A percentile compares a stretch with the other conserved stretches of the same genome.
Evolutionary conservation across 148 eudicot genomes (phyloP).

Genomic region (Pouteria glomerata): DNA sequence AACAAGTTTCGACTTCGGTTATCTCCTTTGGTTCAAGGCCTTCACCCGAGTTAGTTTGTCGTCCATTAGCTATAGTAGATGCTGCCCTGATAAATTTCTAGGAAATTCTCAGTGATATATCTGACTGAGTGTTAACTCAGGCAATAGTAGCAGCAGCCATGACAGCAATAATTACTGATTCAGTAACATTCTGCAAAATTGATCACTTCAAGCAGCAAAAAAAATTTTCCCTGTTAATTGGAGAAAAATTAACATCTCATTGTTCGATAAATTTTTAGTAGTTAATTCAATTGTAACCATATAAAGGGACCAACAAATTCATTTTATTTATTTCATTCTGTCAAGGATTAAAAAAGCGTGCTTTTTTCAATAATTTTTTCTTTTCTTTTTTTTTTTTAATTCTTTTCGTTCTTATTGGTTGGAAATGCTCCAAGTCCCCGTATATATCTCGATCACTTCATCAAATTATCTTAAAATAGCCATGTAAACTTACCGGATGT

Average conservation of each 20-base stretch:
- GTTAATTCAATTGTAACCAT: background rate
- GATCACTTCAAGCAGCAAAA: background rate
- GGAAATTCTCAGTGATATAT: background rate
- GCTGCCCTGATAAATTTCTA: background rate
- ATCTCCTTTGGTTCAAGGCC: background rate
- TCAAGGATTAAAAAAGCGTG: background rate
- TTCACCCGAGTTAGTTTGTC: background rate
- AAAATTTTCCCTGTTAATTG: background rate
- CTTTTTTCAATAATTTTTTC: no score
- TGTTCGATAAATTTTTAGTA: background rate
- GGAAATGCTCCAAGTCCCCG: no score
- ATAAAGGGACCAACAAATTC: background rate
- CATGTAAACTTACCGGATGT: constrained; percentile 51
- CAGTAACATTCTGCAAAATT: background rate
- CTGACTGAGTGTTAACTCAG: background rate
- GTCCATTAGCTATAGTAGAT: no score
- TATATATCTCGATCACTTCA: background rate
- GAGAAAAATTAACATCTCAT: background rate
- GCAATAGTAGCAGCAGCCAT: background rate
- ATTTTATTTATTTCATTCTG: background rate
- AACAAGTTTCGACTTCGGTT: background rate
- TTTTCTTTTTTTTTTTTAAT: background rate
- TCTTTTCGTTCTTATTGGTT: no score
- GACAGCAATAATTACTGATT: no score
- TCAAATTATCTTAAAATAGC: background rate